Conservation (phyloP, 2,329 filamentous ascomycete species). For the Ambrosiella beaveri region DNA sequence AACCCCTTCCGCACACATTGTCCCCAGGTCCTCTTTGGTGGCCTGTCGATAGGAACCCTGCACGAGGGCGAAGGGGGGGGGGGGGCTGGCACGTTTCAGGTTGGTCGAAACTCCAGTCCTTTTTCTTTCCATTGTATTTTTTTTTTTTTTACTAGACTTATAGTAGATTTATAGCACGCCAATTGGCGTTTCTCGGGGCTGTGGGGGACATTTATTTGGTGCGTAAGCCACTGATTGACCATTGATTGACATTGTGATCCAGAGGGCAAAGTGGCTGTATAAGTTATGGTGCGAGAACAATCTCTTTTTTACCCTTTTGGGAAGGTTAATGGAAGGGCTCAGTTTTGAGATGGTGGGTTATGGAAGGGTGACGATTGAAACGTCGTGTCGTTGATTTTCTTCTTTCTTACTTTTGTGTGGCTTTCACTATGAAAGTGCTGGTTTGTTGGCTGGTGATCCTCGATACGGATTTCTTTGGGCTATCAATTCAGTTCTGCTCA, state of each 20-base stretch:
- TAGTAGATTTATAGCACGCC: neutral
- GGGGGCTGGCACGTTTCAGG: constrained; percentile 9
- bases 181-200: too few species aligned
- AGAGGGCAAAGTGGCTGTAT: neutral
- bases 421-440: neutral
- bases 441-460: too few species aligned
- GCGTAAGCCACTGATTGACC: neutral
- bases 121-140: neutral
- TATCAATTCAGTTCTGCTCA: too few species aligned
- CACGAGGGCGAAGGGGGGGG: neutral
- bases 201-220: too few species aligned
- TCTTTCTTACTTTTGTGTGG: neutral
- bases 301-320: neutral
- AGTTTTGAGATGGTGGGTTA: neutral
- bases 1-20: too few species aligned
- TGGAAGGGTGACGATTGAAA: neutral
- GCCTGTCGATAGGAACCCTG: neutral
- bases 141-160: neutral
- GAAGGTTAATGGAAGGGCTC: neutral
- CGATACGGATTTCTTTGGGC: too few species aligned
- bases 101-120: constrained; percentile 11
- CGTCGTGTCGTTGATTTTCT: neutral
- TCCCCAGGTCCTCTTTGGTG: neutral
- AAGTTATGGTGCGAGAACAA: neutral
- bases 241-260: neutral